Conservation (phyloP, 163 green algal genomes). For the Scenedesmus sp. region DNA sequence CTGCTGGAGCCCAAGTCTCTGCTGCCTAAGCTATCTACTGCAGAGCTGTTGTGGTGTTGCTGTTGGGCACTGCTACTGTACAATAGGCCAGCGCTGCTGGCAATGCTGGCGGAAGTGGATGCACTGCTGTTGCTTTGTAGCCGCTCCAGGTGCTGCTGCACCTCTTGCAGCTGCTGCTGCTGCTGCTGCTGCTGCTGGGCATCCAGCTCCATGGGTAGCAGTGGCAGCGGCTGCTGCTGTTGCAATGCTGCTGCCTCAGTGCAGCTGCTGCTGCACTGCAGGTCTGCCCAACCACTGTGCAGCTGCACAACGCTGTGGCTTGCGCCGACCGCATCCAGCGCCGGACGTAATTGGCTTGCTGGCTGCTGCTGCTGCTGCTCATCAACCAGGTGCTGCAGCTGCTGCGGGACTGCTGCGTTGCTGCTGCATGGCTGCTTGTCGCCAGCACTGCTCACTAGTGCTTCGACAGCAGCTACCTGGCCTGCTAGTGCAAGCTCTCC, state of each 20-base stretch:
- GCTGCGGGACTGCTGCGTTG: background rate
- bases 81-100: background rate
- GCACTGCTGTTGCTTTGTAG: background rate
- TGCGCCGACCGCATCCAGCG: background rate
- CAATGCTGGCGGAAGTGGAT: background rate
- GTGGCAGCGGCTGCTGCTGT: background rate
- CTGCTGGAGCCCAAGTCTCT: background rate
- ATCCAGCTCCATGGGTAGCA: background rate
- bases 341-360: background rate
- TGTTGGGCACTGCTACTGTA: background rate
- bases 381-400: background rate
- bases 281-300: background rate
- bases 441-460: background rate
- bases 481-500: slow-evolving; percentile 3
- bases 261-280: slow-evolving; percentile 6
- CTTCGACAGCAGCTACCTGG: background rate
- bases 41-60: background rate
- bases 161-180: no score
- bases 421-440: background rate
- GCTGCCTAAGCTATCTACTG: slow-evolving; percentile 1
- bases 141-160: slow-evolving; percentile 8
- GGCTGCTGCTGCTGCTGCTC: slow-evolving; percentile 14
- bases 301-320: background rate
- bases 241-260: background rate
- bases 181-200: background rate